Base-by-base conservation (phyloP, 1,139 yeast species). In the Pichia sp. region DNA sequence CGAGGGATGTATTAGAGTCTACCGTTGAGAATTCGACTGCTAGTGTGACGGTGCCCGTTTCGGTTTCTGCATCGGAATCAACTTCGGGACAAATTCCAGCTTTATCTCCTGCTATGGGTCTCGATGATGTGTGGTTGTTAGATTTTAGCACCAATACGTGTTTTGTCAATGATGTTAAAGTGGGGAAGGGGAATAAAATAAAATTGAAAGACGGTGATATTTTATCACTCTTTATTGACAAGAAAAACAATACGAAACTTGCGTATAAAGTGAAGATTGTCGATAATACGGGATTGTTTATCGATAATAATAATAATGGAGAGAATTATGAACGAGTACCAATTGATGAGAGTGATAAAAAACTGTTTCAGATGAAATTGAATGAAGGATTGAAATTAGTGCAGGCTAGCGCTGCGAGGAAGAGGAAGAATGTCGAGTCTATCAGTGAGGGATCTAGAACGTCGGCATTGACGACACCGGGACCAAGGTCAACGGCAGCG, bases 101-200 rank as follows among this genome's bases (percentile, higher is more conserved):
- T n/a, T n/a, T n/a, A 49, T 73, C 81, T 13, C 84, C 85, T 0
- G 85, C 84, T 0, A 54, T 52, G 51, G 71, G 73, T 41, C 59
- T 73, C 4, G 85, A 78, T 40, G 87, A 78, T 51, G 64, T 84
- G n/a, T 86, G 95, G 94, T 61, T 87, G 15, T 59, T 83, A 29
- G 96, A 85, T 51, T 72, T 68, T 42, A 82, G 94, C 35, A 75
- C 94, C 1, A 87, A 87, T 55, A 80, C 84, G 1, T 84, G 96
- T 52, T 73, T 66, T 46, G 69, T 87, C 9, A 85, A 87, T 52
- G 71, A 71, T 5, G 56, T 59, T 12, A 66, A 65, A 32, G 52
- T 87, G 29, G 82, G 82, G 0, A 74, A 74, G 42, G 81, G 81
- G 2, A 66, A 68, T 25, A 84, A 84, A 47, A 69, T 69, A 0